These are phyloP conservation scores for Apiotrichum gracile DNA, from an alignment of 1,284 basidiomycete species.

Conservation along the genomic window DNA sequence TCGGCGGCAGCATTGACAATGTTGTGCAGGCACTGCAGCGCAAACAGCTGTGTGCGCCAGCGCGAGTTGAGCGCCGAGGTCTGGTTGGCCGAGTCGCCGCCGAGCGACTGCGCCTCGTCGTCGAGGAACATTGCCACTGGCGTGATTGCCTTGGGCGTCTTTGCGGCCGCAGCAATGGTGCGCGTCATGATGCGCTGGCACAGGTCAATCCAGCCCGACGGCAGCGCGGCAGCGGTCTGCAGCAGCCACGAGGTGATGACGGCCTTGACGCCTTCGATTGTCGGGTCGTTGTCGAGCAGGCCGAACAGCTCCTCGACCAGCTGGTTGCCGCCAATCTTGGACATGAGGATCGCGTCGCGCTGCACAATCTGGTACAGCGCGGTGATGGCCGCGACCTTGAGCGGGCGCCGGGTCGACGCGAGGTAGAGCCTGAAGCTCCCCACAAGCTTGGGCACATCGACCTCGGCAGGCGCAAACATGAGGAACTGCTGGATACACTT, in stretches of 20 bases:
- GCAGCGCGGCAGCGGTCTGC: slow-evolving; percentile 87
- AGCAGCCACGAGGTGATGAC: slow-evolving; percentile 93
- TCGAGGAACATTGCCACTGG: slow-evolving; percentile 54
- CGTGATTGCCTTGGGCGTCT: not conserved
- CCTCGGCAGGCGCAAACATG: slow-evolving; percentile 83
- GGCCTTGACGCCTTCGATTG: slow-evolving; percentile 86
- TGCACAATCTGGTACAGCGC: slow-evolving; percentile 96
- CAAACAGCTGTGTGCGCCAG: slow-evolving; percentile 96
- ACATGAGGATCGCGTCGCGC: slow-evolving; percentile 85
- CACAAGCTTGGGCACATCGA: slow-evolving; percentile 72
- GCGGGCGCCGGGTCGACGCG: slow-evolving; percentile 67
- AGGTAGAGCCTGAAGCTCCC: slow-evolving; percentile 67
- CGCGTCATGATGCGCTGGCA: slow-evolving; percentile 89
- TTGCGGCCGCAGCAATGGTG: slow-evolving; percentile 49
- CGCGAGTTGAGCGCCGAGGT: slow-evolving; percentile 61
- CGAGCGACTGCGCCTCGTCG: slow-evolving; percentile 86
- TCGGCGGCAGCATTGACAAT: slow-evolving; percentile 72
- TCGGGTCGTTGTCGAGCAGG: slow-evolving; percentile 85
- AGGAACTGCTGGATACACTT: slow-evolving; percentile 93
- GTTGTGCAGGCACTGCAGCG: slow-evolving; percentile 83
- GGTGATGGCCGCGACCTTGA: slow-evolving; percentile 91
- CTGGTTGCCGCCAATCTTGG: slow-evolving; percentile 84
- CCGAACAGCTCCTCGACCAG: slow-evolving; percentile 92
- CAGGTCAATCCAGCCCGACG: slow-evolving; percentile 95
- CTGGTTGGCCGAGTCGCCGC: slow-evolving; percentile 44